Base-by-base conservation (phyloP, 1,284 basidiomycete genomes). In the Agaricales sp. region DNA sequence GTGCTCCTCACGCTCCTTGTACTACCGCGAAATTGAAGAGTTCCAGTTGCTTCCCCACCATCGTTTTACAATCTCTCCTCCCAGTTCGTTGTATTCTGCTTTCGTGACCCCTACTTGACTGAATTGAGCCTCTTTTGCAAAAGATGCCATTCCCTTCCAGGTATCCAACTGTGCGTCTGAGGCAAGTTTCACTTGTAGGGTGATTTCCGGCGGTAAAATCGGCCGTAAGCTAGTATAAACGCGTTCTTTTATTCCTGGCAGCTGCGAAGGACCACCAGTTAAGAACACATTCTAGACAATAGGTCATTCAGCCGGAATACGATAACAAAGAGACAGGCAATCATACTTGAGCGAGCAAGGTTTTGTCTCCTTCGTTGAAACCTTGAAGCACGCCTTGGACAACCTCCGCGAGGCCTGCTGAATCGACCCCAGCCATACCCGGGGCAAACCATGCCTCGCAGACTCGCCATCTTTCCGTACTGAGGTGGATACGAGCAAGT, bases 381-480 rank as follows among this genome's bases (percentile, higher is more conserved):
- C 84, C 76, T n/a, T 82, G 78, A 45, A 99, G 73, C 26, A 98
- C 77, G 63, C 82, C 89, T 56, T 91, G 88, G 19, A 93, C 69
- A 1, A 97, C 80, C 65, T 99, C 96, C 12, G 86, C 89, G 2
- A 99, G 63, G 0, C 96, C 96, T 0, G 96, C 95, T 18, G 87
- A 91, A 64, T 99, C 96, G 19, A 97, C 75, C 0, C 96, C 96
- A 2, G 93, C 94, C 77, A 97, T 93, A 12, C 74, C 73, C 0
- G 96, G 95, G 49, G 92, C 86, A 71, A 95, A 98, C 73, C 88
- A 92, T 0, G 92, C 81, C 65, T 99, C 96, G 52, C 91, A 92
- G 2, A 91, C 92, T 16, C 95, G 76, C 71, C 92, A 92, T 30
- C 93, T 73, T 68, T 99, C 96, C n/a, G 92, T 81, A 60, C 88